Base-by-base conservation (phyloP, 2,329 filamentous ascomycete species). In the Ceratocystiopsis brevicomis region DNA sequence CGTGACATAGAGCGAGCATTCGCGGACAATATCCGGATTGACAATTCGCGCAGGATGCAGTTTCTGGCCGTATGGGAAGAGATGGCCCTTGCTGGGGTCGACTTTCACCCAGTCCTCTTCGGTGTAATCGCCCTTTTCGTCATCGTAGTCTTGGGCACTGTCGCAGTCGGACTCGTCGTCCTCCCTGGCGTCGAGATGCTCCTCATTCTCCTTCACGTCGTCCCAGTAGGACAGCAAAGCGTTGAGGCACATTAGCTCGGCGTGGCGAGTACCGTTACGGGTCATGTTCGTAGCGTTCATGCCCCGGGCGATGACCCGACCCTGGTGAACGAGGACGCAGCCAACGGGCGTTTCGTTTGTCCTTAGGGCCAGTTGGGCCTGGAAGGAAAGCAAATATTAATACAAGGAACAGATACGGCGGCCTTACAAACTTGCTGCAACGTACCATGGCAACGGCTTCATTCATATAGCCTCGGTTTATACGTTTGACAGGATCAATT, bases 241-340 rank as follows among this genome's bases (percentile, higher is more conserved):
- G 16, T 64, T 66, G 39, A 98, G 69, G 40, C 87, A 90, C 61
- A 96, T 78, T 56, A 96, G 92, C 59, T 98, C 90, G 38, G 90
- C 90, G 60, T 98, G 90, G 21, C 87, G 77, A 39, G 90, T 96
- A 38, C 90, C 90, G 64, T 93, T 77, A 40, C 88, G 76, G 21
- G 82, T 90, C 52, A 82, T 71, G 54, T 95, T 98, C 43, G 90
- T 98, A 49, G 92, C 90, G 54, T 98, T 98, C 82, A 95, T 95
- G 48, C 90, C 90, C 49, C 72, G 73, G 37, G 84, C 87, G 50
- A 98, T 86, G 49, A 95, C 71, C 51, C 75, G 68, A 50, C 76
- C 78, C 25, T 83, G 62, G 56, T 86, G 73, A 18, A 96, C 87
- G 43, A 98, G 77, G 32, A 98, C 86, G 60, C 90, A 98, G 40